A percentile compares a stretch with the other conserved stretches of the same genome.
These are phyloP conservation scores for Pichia terricola DNA, from an alignment of 1,139 yeast genomes.

Conservation along the genomic window DNA sequence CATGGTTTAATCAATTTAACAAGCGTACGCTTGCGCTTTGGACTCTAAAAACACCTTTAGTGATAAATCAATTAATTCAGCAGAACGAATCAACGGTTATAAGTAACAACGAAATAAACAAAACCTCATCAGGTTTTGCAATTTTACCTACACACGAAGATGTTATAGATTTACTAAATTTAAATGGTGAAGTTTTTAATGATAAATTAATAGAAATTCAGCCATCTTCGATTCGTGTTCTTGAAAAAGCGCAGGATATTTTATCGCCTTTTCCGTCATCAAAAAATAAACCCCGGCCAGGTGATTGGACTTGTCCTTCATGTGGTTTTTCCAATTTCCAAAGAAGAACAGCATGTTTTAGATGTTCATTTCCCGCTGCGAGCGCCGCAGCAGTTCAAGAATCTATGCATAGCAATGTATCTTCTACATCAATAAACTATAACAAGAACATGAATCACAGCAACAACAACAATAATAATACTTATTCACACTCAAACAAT, in stretches of 20 bases:
- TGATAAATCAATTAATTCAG: slow-evolving; percentile 1
- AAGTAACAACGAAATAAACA: slow-evolving; percentile 3
- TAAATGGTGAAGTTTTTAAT: slow-evolving; percentile 72
- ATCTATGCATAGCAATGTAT: slow-evolving; percentile 26
- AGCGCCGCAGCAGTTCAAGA: slow-evolving; percentile 60
- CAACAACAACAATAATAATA: slow-evolving; percentile 8
- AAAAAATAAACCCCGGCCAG: slow-evolving; percentile 89
- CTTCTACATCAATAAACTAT: slow-evolving; percentile 6
- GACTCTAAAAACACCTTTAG: slow-evolving; percentile 57
- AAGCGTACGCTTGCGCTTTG: slow-evolving; percentile 84
- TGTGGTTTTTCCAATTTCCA: slow-evolving; percentile 95
- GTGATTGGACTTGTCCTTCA: slow-evolving; percentile 96
- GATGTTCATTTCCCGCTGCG: slow-evolving; percentile 85
- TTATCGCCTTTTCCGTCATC: slow-evolving; percentile 80
- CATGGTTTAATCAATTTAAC: slow-evolving; percentile 85
- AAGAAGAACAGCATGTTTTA: slow-evolving; percentile 86
- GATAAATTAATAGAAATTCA: slow-evolving; percentile 77
- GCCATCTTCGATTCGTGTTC: slow-evolving; percentile 69
- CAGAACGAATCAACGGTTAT: not conserved
- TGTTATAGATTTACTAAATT: slow-evolving; percentile 63
- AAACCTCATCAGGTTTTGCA: slow-evolving; percentile 58
- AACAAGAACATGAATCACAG: slow-evolving; percentile 2
- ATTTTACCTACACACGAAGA: slow-evolving; percentile 80
- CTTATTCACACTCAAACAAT: not conserved
- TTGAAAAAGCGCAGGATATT: slow-evolving; percentile 75